phyloP scores from a whole-genome alignment of 23 red algal genomes.

The Chondrus crispus region DNA sequence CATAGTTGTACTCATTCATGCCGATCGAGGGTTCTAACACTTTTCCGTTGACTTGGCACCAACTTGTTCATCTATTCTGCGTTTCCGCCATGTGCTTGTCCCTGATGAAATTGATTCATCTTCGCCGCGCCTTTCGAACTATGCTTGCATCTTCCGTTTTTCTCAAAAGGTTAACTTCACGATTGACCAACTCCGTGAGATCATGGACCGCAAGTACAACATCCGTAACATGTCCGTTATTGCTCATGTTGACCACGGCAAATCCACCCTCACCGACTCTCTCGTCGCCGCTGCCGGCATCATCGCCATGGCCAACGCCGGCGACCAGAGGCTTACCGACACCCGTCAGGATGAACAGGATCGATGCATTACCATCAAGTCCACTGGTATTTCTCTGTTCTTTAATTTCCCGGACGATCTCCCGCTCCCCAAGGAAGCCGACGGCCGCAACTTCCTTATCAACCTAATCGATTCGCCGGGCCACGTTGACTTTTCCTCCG shows the following conservation, averaged over 20 bases:
- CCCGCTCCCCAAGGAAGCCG: conserved; percentile 87
- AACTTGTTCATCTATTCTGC: not conserved
- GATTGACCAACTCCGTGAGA: conserved; percentile 94
- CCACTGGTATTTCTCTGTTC: conserved; percentile 96
- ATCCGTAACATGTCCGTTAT: conserved; percentile 99
- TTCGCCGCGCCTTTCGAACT: not conserved
- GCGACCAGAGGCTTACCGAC: conserved; percentile 96
- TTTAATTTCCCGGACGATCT: conserved; percentile 84
- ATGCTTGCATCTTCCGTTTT: not conserved
- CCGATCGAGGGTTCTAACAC: not conserved
- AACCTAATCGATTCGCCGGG: conserved; percentile 99
- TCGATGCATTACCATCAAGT: conserved; percentile 99
- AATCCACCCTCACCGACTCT: conserved; percentile 98
- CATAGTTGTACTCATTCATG: too few relatives aligned
- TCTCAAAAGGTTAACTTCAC: conserved; percentile 94
- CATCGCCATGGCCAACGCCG: conserved; percentile 90
- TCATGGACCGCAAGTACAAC: conserved; percentile 96
- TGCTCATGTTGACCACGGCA: conserved; percentile 99
- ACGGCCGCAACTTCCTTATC: conserved; percentile 87
- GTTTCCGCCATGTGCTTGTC: not conserved
- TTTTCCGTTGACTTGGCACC: not conserved
- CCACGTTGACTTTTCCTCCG: conserved; percentile 99
- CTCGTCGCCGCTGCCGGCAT: conserved; percentile 98
- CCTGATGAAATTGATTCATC: too few relatives aligned
- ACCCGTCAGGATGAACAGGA: conserved; percentile 99